Evolutionary conservation across 495 filamentous ascomycete genomes (phyloP), one percentile per base, ranked within the genome.

Genomic region (Arthonia radiata): DNA sequence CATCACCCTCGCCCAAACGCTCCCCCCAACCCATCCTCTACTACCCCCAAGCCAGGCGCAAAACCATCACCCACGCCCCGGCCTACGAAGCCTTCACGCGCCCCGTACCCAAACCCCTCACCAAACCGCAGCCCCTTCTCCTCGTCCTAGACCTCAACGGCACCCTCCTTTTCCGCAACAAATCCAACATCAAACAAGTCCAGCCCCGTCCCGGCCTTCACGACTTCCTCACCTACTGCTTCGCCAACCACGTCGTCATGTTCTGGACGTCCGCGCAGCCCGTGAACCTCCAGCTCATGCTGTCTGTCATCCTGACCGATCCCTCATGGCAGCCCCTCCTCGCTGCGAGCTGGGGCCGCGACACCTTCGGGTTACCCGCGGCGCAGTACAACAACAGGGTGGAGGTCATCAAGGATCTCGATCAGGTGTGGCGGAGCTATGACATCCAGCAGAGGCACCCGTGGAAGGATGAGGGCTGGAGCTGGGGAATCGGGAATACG

Each of bases 101-200:
- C n/a, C n/a, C n/a, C n/a, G n/a, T n/a, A 4, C 50, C 57, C 3
- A 29, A 26, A 19, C 25, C 29, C 24, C 21, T 41, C 1, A 8
- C 32, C 2, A 32, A 31, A 4, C 48, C 55, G 8, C 52, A 57
- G 16, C 52, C 46, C 7, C 49, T 90, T 1, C 64, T 97, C 2
- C 47, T 97, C 12, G 62, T 94, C 15, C 65, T 94, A 30, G 86
- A 97, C 43, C 57, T 97, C 0, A 97, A 94, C 49, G 86, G 89
- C 30, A 91, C 89, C 0, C 55, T 97, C 2, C 55, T 93, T 10
- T 52, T 58, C 39, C 76, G 86, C 8, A 45, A 47, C 17, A 48
- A 53, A 6, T 40, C 38, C 4, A 35, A 47, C 1, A 58, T 69
- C 0, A 52, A 47, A 0, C 38, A 38, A n/a, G 73, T 75, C 41